Evolutionary conservation across 106 monocot genomes (phyloP).

Genomic region (Dendrobium nobile): DNA sequence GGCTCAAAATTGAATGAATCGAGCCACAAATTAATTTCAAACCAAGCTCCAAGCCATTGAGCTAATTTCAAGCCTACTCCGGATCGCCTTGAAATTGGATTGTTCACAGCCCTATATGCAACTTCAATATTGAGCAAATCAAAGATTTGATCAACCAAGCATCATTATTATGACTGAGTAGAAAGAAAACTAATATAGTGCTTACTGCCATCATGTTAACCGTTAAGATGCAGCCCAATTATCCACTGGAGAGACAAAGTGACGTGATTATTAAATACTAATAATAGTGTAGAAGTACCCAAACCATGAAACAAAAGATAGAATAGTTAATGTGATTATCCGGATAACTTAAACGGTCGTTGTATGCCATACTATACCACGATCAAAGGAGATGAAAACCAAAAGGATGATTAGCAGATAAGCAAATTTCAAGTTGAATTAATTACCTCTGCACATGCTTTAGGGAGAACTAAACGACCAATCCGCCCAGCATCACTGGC

Average conservation of each 20-base stretch:
- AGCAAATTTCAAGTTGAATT: not conserved
- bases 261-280: not conserved
- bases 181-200: not conserved
- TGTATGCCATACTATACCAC: not conserved
- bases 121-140: not conserved
- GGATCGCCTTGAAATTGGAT: too few species aligned
- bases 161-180: not conserved
- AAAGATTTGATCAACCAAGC: not conserved
- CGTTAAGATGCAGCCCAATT: not conserved
- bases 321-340: not conserved
- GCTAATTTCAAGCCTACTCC: too few species aligned
- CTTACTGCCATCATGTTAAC: not conserved
- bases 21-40: too few species aligned
- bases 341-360: not conserved
- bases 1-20: too few species aligned
- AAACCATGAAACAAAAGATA: not conserved
- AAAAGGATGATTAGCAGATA: not conserved
- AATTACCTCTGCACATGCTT: conserved; percentile 96
- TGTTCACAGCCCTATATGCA: too few species aligned
- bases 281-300: not conserved
- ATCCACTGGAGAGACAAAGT: not conserved
- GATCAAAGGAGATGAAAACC: not conserved
- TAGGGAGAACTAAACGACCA: conserved; percentile 96
- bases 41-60: too few species aligned
- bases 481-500: conserved; percentile 98